phyloP scores from a whole-genome alignment of 2,329 filamentous ascomycete genomes.

The Botryotinia narcissicola region DNA sequence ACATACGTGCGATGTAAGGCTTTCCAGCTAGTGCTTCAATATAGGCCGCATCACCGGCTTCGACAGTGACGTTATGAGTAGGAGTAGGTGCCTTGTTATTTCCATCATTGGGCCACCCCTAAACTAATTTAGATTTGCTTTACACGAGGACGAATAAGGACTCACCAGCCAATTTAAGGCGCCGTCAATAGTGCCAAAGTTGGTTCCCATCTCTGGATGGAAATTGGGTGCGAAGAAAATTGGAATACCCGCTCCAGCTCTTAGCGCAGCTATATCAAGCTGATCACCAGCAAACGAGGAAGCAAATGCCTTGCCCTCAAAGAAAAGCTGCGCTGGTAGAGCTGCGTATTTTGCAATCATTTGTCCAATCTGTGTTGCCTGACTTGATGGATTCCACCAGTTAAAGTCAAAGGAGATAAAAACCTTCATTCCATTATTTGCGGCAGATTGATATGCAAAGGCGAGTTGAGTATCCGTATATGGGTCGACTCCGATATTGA shows the following conservation, averaged over 20 bases:
- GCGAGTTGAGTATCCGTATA: constrained; percentile 37
- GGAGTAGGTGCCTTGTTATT: constrained; percentile 31
- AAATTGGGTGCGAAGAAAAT: constrained; percentile 33
- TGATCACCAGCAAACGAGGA: constrained; percentile 54
- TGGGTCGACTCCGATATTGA: constrained; percentile 37
- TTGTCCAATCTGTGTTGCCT: constrained; percentile 29
- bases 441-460: constrained; percentile 35
- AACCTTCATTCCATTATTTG: constrained; percentile 35
- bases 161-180: constrained; percentile 31
- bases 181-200: constrained; percentile 27
- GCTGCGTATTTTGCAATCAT: constrained; percentile 36
- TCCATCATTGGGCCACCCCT: constrained; percentile 31
- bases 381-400: constrained; percentile 24
- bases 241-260: constrained; percentile 31
- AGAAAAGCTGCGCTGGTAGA: constrained; percentile 40
- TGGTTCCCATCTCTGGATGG: constrained; percentile 25
- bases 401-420: constrained; percentile 40
- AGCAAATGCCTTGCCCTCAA: constrained; percentile 40
- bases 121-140: background rate
- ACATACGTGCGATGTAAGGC: constrained; percentile 30
- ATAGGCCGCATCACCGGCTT: constrained; percentile 27
- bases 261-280: constrained; percentile 42
- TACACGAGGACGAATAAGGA: background rate
- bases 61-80: constrained; percentile 27
- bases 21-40: constrained; percentile 26